phyloP scores from a whole-genome alignment of 129 eudicot genomes.

The Artemisia annua region DNA sequence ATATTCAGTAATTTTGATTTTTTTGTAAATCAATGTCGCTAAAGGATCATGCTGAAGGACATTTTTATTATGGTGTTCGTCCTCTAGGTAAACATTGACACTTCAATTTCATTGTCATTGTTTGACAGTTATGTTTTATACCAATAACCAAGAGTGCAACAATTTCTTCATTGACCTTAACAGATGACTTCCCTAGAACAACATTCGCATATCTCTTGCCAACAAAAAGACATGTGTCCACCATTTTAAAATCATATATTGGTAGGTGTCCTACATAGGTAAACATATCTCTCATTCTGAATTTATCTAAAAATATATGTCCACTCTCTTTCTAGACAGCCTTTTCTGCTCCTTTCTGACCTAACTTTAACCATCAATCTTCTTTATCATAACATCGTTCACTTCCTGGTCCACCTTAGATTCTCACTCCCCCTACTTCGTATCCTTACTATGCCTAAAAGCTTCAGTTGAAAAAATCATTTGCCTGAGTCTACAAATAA shows the following conservation, averaged over 20 bases:
- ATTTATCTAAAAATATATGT: not conserved
- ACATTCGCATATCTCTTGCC: not conserved
- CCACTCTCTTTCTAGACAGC: not conserved
- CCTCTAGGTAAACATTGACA: conserved; percentile 14
- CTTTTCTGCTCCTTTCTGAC: not conserved
- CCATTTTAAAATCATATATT: not conserved
- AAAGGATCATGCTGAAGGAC: not conserved
- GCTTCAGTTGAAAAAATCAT: too few species aligned
- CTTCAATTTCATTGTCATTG: conserved; percentile 10
- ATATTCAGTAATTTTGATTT: too few species aligned
- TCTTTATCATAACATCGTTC: not conserved
- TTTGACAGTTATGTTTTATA: not conserved
- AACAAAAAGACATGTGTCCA: too few species aligned
- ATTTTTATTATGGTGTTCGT: not conserved
- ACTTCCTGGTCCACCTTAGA: too few species aligned
- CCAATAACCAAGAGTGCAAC: not conserved
- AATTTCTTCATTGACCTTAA: conserved; percentile 6
- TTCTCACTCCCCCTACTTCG: too few species aligned
- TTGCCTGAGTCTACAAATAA: too few species aligned
- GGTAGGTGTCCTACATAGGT: not conserved
- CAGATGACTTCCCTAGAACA: conserved; percentile 9
- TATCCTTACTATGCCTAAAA: too few species aligned
- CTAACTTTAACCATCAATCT: not conserved
- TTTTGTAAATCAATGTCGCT: conserved; percentile 1
- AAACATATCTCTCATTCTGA: not conserved